Evolutionary conservation across 1,284 basidiomycete species (phyloP).

Genomic region (Hypsizygus ulmarius): DNA sequence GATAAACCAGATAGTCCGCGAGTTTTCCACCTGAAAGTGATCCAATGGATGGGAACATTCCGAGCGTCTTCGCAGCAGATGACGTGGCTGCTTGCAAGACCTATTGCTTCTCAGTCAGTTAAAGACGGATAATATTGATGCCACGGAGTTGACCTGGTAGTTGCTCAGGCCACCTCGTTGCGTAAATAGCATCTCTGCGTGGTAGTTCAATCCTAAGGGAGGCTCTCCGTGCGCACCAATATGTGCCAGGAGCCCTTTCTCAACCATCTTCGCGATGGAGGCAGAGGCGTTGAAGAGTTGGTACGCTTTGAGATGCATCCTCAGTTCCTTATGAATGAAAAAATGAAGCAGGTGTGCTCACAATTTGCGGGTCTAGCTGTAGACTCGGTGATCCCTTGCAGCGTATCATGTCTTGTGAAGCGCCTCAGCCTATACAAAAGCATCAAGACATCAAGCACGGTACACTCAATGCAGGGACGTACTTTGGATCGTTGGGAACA

Average conservation of each 20-base stretch:
- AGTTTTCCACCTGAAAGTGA: conserved; percentile 62
- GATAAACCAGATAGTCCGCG: conserved; percentile 66
- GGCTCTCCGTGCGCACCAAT: conserved; percentile 77
- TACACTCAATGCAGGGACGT: conserved; percentile 17
- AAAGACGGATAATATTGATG: not conserved
- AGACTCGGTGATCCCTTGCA: conserved; percentile 61
- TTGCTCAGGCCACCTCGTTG: conserved; percentile 54
- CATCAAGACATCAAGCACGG: not conserved
- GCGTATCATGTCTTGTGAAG: conserved; percentile 61
- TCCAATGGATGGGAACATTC: conserved; percentile 58
- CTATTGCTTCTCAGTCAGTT: conserved; percentile 30
- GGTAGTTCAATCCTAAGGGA: conserved; percentile 71
- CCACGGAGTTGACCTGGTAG: conserved; percentile 34
- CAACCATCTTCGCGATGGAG: conserved; percentile 65
- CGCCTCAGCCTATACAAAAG: conserved; percentile 46
- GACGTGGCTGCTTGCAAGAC: conserved; percentile 65
- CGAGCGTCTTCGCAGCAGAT: conserved; percentile 61
- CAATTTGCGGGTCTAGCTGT: conserved; percentile 57
- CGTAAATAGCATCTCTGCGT: conserved; percentile 67
- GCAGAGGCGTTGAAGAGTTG: conserved; percentile 65
- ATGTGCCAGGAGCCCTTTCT: conserved; percentile 55
- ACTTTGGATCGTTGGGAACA: conserved; percentile 67
- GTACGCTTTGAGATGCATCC: conserved; percentile 45
- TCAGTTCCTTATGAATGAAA: conserved; percentile 1
- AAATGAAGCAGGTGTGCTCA: conserved; percentile 29